Conservation (phyloP, 495 filamentous ascomycete genomes). For the Neurospora tetrasperma region DNA sequence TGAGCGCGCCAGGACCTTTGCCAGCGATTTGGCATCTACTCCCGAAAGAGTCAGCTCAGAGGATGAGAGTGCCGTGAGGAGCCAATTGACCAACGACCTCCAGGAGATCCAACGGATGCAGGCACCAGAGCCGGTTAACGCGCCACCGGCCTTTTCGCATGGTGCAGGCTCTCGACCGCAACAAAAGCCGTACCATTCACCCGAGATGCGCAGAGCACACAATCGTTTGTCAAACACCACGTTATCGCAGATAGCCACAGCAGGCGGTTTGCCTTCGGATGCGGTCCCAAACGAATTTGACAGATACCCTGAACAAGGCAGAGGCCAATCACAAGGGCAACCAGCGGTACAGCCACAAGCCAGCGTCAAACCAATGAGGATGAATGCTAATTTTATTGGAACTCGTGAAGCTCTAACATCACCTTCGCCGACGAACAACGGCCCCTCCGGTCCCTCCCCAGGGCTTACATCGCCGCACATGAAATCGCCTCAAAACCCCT, state of each 20-base stretch:
- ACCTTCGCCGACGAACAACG: conserved; percentile 15
- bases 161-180: conserved; percentile 39
- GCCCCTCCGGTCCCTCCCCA: conserved; percentile 16
- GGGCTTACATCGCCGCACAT: conserved; percentile 25
- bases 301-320: background rate
- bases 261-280: conserved; percentile 38
- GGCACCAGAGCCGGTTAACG: conserved; percentile 61
- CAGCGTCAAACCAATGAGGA: conserved; percentile 32
- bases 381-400: conserved; percentile 39
- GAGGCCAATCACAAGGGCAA: conserved; percentile 17
- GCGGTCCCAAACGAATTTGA: background rate
- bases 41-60: conserved; percentile 51
- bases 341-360: conserved; percentile 38
- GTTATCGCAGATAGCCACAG: conserved; percentile 62
- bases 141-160: conserved; percentile 66
- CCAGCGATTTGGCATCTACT: conserved; percentile 32
- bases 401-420: conserved; percentile 40
- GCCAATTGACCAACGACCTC: conserved; percentile 28
- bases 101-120: conserved; percentile 46
- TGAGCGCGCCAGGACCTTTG: conserved; percentile 23
- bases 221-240: conserved; percentile 75
- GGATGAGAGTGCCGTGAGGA: conserved; percentile 33
- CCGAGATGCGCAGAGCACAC: conserved; percentile 67
- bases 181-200: conserved; percentile 56
- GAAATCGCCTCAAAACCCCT: conserved; percentile 20